Evolutionary conservation across 2,329 filamentous ascomycete genomes (phyloP).

Genomic region (Pseudocercospora cruenta): DNA sequence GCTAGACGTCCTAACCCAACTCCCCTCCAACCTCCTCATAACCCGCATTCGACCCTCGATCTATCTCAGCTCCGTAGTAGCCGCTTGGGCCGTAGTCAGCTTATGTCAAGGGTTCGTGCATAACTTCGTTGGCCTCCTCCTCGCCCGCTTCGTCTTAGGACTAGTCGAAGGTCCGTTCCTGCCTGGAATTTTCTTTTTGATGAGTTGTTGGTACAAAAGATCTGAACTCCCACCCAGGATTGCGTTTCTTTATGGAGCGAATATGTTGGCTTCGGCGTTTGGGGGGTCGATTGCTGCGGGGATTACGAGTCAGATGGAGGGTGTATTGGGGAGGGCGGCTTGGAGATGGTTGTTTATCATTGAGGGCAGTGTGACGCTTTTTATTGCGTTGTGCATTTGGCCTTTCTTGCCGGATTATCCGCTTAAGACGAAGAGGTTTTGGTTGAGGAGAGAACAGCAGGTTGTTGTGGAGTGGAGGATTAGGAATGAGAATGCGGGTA

Average conservation of each 20-base stretch:
- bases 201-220: slow-evolving; percentile 48
- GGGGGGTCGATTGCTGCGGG: slow-evolving; percentile 22
- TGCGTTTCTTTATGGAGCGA: slow-evolving; percentile 38
- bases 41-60: slow-evolving; percentile 47
- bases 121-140: slow-evolving; percentile 39
- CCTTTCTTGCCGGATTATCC: slow-evolving; percentile 20
- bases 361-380: slow-evolving; percentile 19
- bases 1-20: slow-evolving; percentile 32
- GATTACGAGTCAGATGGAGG: slow-evolving; percentile 32
- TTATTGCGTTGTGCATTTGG: slow-evolving; percentile 8
- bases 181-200: slow-evolving; percentile 46
- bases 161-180: slow-evolving; percentile 38
- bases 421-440: slow-evolving; percentile 10
- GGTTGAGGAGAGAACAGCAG: neutral
- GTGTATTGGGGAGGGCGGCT: slow-evolving; percentile 34
- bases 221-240: slow-evolving; percentile 43
- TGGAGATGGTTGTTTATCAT: slow-evolving; percentile 40
- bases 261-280: slow-evolving; percentile 37
- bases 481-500: slow-evolving; percentile 7
- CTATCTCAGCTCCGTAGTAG: slow-evolving; percentile 43
- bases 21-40: slow-evolving; percentile 49
- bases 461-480: slow-evolving; percentile 4
- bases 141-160: slow-evolving; percentile 43
- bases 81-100: slow-evolving; percentile 39
- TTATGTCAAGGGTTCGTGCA: slow-evolving; percentile 41